phyloP scores from a whole-genome alignment of 768 basidiomycete genomes.

The Paxillus rubicundulus region DNA sequence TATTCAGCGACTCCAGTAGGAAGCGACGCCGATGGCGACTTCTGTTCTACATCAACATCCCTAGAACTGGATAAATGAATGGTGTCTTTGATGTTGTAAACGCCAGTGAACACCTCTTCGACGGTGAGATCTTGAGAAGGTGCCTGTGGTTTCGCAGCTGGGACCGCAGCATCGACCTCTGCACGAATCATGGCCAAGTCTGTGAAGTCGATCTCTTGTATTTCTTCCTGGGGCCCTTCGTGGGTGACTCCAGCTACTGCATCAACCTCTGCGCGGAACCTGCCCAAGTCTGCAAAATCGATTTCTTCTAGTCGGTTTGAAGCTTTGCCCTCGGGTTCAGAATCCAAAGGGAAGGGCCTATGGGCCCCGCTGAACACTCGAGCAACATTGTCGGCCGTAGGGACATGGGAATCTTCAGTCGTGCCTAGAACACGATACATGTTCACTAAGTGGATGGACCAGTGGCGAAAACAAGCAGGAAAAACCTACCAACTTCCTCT shows the following conservation, averaged over 20 bases:
- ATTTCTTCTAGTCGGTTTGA: conserved; percentile 51
- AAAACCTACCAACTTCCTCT: conserved; percentile 49
- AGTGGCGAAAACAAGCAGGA: neutral
- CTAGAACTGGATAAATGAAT: neutral
- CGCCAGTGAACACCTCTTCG: conserved; percentile 39
- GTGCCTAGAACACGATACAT: conserved; percentile 1
- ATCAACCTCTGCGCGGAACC: conserved; percentile 43
- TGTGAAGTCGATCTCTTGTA: conserved; percentile 62
- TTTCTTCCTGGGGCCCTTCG: conserved; percentile 15
- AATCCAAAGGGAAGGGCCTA: conserved; percentile 17
- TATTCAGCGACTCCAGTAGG: conserved; percentile 3
- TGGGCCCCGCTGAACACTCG: conserved; percentile 54
- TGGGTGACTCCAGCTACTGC: conserved; percentile 10
- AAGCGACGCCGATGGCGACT: neutral
- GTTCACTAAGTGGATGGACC: conserved; percentile 2
- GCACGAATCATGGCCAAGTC: conserved; percentile 48
- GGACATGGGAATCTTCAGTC: conserved; percentile 56
- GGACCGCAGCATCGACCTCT: conserved; percentile 32
- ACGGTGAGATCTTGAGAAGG: conserved; percentile 17
- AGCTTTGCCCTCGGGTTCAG: conserved; percentile 30
- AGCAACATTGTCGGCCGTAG: conserved; percentile 68
- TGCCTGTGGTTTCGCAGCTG: neutral
- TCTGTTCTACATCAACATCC: neutral
- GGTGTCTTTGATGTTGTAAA: conserved; percentile 26
- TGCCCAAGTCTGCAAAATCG: conserved; percentile 62